Evolutionary conservation across 805 yeast genomes (phyloP).

Genomic region (Candida ulmi): DNA sequence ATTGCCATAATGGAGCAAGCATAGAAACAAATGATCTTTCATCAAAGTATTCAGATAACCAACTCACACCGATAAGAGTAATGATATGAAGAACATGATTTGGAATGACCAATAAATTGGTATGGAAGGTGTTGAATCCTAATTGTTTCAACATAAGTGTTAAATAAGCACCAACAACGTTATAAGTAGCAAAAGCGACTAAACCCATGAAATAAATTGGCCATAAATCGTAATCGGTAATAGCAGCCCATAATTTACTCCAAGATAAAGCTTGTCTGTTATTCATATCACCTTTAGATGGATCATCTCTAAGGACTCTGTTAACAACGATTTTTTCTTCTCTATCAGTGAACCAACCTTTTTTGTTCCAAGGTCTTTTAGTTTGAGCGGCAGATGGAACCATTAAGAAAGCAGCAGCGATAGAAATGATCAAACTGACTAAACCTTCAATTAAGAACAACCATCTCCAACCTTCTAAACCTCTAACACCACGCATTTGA

Average conservation of each 20-base stretch:
- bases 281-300: slow-evolving; percentile 65
- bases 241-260: slow-evolving; percentile 31
- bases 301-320: slow-evolving; percentile 57
- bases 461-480: slow-evolving; percentile 58
- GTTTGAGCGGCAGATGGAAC: slow-evolving; percentile 55
- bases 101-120: slow-evolving; percentile 49
- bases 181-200: slow-evolving; percentile 30
- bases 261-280: slow-evolving; percentile 48
- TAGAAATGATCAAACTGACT: slow-evolving; percentile 49
- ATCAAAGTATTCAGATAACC: slow-evolving; percentile 26
- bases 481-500: slow-evolving; percentile 1
- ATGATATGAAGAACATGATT: slow-evolving; percentile 34
- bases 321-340: slow-evolving; percentile 57
- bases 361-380: slow-evolving; percentile 38
- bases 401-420: slow-evolving; percentile 41
- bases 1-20: slow-evolving; percentile 26
- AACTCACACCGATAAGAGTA: slow-evolving; percentile 29
- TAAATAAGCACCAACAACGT: slow-evolving; percentile 34
- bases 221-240: slow-evolving; percentile 50
- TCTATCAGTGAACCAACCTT: slow-evolving; percentile 48
- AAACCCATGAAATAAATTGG: slow-evolving; percentile 49
- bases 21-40: slow-evolving; percentile 21
- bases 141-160: slow-evolving; percentile 40
- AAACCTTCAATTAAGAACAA: slow-evolving; percentile 61
- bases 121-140: slow-evolving; percentile 47